phyloP scores from a whole-genome alignment of 345 rosid species.

The Ceriops decandra region DNA sequence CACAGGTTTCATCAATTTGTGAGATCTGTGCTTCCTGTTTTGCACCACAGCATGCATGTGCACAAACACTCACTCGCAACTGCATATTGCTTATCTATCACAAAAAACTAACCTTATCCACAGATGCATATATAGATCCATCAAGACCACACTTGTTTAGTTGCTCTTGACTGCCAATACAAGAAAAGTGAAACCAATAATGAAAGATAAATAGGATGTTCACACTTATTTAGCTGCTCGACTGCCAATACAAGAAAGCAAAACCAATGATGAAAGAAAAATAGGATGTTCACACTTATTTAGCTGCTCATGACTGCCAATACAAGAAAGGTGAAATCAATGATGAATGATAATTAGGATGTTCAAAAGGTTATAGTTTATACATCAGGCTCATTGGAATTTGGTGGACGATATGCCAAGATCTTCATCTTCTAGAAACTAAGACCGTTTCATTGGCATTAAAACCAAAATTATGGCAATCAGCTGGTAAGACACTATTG shows the following conservation, averaged over 20 bases:
- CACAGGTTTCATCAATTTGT: too few relatives aligned
- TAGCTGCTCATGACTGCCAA: constrained; percentile 49
- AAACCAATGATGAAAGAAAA: neutral
- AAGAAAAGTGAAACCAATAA: neutral
- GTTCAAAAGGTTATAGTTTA: too few relatives aligned
- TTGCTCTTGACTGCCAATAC: constrained; percentile 44
- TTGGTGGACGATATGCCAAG: neutral
- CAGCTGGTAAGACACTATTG: too few relatives aligned
- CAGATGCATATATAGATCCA: constrained; percentile 45
- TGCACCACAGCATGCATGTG: neutral
- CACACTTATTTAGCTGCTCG: constrained; percentile 37
- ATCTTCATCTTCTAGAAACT: neutral
- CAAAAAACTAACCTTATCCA: constrained; percentile 36
- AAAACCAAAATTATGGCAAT: too few relatives aligned
- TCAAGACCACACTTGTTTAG: constrained; percentile 54
- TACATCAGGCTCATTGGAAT: too few relatives aligned
- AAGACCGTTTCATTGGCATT: neutral
- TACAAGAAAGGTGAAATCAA: neutral
- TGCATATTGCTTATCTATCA: neutral
- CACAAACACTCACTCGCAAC: neutral
- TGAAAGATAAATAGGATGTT: neutral
- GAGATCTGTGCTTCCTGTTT: too few relatives aligned
- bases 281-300: constrained; percentile 3
- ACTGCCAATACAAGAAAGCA: constrained; percentile 26
- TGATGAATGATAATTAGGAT: neutral